Conservation (phyloP, 2,329 filamentous ascomycete species). For the Penicillium hesseltinei region DNA sequence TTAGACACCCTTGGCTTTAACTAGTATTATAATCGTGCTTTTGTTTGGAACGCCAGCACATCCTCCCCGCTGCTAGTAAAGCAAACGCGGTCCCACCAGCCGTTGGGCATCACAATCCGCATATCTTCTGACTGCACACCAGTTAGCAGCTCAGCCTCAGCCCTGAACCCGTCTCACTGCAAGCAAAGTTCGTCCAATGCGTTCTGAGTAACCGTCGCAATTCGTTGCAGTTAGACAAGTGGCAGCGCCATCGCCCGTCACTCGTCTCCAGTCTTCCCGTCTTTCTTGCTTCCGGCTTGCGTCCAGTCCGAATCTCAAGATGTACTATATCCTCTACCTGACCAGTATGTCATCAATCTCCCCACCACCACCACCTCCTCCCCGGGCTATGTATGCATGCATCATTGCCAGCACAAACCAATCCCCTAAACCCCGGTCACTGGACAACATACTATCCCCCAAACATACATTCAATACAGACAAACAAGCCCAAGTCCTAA, state of each 20-base stretch:
- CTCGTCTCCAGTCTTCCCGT: not conserved
- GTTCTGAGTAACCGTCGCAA: conserved; percentile 13
- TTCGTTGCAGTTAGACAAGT: conserved; percentile 1
- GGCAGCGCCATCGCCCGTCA: not conserved
- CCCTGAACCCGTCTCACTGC: conserved; percentile 12
- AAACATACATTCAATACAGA: not conserved
- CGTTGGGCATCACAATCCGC: conserved; percentile 24
- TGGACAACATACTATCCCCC: not conserved
- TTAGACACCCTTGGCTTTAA: not conserved
- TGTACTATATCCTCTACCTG: conserved; percentile 62
- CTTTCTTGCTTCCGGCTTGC: not conserved
- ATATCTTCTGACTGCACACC: not conserved
- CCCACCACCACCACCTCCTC: not conserved
- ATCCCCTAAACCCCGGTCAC: not conserved
- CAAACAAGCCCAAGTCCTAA: not conserved
- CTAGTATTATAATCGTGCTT: not conserved
- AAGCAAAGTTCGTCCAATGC: conserved; percentile 23
- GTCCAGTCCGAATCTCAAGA: conserved; percentile 23
- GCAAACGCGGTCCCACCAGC: not conserved
- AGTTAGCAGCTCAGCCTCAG: conserved; percentile 8
- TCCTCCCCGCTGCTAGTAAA: not conserved
- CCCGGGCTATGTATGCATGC: conserved; percentile 17
- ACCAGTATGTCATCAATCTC: conserved; percentile 61
- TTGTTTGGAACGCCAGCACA: conserved; percentile 2
- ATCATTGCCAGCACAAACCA: not conserved